Conservation (phyloP, 2,329 filamentous ascomycete genomes). For the Neonectria sp. region DNA sequence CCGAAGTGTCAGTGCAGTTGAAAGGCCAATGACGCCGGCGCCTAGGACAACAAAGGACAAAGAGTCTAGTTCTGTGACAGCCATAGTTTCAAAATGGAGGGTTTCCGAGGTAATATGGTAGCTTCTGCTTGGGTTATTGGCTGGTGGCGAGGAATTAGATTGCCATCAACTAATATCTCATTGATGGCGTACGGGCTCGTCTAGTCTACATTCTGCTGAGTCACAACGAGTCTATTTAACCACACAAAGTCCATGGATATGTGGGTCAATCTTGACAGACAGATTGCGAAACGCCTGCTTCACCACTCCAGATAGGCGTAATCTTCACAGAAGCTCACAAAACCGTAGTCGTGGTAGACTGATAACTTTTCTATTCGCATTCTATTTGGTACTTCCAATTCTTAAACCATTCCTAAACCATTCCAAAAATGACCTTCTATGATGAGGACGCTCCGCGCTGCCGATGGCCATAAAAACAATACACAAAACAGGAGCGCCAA, state of each 20-base stretch:
- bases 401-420: background rate
- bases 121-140: background rate
- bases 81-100: background rate
- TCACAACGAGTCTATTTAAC: background rate
- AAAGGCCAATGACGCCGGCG: conserved; percentile 75
- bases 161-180: background rate
- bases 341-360: background rate
- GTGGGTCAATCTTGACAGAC: background rate
- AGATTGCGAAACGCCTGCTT: too few species aligned
- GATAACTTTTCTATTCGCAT: background rate
- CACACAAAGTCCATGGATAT: background rate
- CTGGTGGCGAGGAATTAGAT: background rate
- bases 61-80: background rate
- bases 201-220: background rate
- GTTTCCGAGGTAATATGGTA: background rate
- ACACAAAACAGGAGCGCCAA: background rate
- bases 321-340: background rate
- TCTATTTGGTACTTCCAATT: background rate
- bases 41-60: conserved; percentile 51
- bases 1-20: conserved; percentile 69
- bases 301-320: background rate
- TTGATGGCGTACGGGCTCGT: too few species aligned
- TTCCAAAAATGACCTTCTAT: background rate
- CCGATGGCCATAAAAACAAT: background rate
- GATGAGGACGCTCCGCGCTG: background rate